Percentiles rank a stretch among this genome's conserved stretches.
These are phyloP conservation scores for Plasmodium berghei DNA, from an alignment of 169 alveolate species.

Conservation along the genomic window DNA sequence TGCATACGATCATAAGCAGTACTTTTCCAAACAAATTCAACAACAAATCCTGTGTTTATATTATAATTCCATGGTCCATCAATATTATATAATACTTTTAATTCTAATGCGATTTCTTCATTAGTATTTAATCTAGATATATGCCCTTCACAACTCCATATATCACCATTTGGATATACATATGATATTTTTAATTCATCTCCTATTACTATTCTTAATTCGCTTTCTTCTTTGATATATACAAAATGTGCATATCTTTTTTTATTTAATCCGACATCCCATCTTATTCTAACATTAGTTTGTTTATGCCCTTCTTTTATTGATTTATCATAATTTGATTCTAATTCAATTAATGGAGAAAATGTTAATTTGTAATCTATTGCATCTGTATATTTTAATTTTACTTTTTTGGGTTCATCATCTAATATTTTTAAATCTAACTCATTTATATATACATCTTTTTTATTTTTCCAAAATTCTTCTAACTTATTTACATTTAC, in stretches of 20 bases:
- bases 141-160: conserved; percentile 89
- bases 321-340: conserved; percentile 94
- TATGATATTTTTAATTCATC: conserved; percentile 89
- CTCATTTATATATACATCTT: conserved; percentile 76
- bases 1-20: conserved; percentile 95
- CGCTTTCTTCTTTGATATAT: conserved; percentile 92
- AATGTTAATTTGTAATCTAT: conserved; percentile 84
- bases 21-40: conserved; percentile 95
- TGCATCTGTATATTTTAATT: conserved; percentile 78
- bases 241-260: conserved; percentile 91
- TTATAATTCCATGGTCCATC: conserved; percentile 80
- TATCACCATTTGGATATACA: conserved; percentile 77
- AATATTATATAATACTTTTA: conserved; percentile 82
- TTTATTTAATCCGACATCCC: conserved; percentile 86
- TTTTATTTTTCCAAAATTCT: conserved; percentile 80
- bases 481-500: conserved; percentile 72
- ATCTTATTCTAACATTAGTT: conserved; percentile 86
- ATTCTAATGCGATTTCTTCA: conserved; percentile 90
- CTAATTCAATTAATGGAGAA: conserved; percentile 92
- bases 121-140: conserved; percentile 82
- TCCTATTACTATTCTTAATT: conserved; percentile 90
- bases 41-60: conserved; percentile 84
- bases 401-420: conserved; percentile 66
- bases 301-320: conserved; percentile 93
- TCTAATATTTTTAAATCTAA: conserved; percentile 66